A percentile compares a stretch with the other conserved stretches of the same genome.
phyloP scores from a whole-genome alignment of 2,329 filamentous ascomycete genomes.

The Aaosphaeria arxii region DNA sequence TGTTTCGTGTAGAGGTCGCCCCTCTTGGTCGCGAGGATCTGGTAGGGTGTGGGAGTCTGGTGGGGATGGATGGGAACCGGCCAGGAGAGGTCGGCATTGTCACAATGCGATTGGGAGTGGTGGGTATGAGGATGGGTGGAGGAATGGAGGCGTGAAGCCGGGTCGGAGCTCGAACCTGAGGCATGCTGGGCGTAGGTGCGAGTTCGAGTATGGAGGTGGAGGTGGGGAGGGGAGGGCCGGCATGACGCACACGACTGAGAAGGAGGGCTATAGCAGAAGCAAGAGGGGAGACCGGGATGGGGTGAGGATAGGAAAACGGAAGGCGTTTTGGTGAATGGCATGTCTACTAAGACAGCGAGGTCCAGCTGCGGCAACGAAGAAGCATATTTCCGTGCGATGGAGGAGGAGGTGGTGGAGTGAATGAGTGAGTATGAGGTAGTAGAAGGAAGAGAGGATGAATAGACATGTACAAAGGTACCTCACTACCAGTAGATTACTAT shows the following conservation, averaged over 20 bases:
- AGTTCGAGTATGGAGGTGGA: slow-evolving; percentile 11
- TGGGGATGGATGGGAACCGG: slow-evolving; percentile 35
- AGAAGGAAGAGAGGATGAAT: no score
- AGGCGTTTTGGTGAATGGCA: slow-evolving; percentile 37
- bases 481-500: no score
- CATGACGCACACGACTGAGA: slow-evolving; percentile 41
- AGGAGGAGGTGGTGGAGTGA: background rate
- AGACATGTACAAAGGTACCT: no score
- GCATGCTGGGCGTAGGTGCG: slow-evolving; percentile 26
- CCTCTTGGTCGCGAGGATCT: slow-evolving; percentile 68
- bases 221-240: slow-evolving; percentile 31
- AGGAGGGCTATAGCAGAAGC: slow-evolving; percentile 19
- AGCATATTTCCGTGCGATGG: slow-evolving; percentile 15
- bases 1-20: slow-evolving; percentile 74
- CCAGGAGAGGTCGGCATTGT: slow-evolving; percentile 27
- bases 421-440: no score
- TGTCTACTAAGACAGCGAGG: background rate
- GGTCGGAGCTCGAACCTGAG: slow-evolving; percentile 3
- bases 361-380: background rate
- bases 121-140: background rate
- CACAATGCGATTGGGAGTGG: slow-evolving; percentile 9
- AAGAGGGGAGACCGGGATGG: slow-evolving; percentile 18
- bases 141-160: background rate
- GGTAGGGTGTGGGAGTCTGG: slow-evolving; percentile 74
- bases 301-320: slow-evolving; percentile 24